Base-by-base conservation (phyloP, 2,329 filamentous ascomycete species). In the Diaporthe citriasiana region DNA sequence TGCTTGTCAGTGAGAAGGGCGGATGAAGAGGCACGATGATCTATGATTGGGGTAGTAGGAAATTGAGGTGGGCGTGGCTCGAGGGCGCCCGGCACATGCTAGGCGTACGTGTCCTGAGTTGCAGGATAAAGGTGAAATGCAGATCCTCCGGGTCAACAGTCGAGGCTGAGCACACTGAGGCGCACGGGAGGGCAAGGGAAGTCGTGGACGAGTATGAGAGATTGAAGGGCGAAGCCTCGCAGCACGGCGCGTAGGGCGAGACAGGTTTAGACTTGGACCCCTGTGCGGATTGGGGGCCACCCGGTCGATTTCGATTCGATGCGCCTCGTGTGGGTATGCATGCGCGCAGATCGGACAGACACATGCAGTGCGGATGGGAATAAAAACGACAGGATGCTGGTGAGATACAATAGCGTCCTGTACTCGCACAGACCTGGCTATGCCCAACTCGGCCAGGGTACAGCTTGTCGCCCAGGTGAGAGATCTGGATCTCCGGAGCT, bases 291-390 rank as follows among this genome's bases (percentile, higher is more conserved):
- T 60, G 70, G 56, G 47, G 63, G 59, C 45, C 19, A 47, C 42
- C 25, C 45, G 53, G 45, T 60, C 70, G 33, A 53, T 59, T 71
- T 63, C 47, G 70, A 65, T 40, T 53, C 15, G 63, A 30, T 40
- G 30, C 17, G 63, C 63, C 47, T 53, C 45, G 70, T 53, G 70
- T 65, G 47, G 70, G 47, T 35, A 71, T 71, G 70, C 70, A 71
- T 25, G 56, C 25, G 45, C 35, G 70, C 56, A 71, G 70, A 71
- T 63, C 70, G 70, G 47, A 47, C 50, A 63, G 42, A 63, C 57
- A 63, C 57, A 71, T 71, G 70, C 70, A 71, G 33, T 63, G 70
- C 70, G 59, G 35, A 71, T 71, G 56, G 69, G 59, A 63, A 71
- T 25, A 55, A 71, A 59, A 53, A 53, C 33, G 63, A 68, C 47